Conservation (phyloP, 495 filamentous ascomycete species). For the Lophiostoma macrostomum region DNA sequence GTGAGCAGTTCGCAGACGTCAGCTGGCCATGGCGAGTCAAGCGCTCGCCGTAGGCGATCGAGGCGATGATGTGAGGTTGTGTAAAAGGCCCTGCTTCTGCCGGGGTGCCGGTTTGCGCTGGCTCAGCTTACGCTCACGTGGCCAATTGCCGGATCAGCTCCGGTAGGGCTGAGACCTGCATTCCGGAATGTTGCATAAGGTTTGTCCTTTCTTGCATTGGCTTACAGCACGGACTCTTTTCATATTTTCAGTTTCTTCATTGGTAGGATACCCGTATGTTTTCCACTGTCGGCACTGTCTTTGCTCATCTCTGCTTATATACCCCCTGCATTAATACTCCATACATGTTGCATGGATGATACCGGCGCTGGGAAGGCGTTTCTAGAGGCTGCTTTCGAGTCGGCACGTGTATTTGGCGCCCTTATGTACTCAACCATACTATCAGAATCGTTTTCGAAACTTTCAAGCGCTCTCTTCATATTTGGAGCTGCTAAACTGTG, state of each 20-base stretch:
- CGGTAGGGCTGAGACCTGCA: slow-evolving; percentile 6
- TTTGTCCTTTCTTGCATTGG: background rate
- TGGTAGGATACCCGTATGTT: slow-evolving; percentile 7
- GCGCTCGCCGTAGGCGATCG: background rate
- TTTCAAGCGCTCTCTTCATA: no score
- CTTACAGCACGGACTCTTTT: background rate
- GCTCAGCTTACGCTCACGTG: slow-evolving; percentile 12
- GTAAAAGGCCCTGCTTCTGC: background rate
- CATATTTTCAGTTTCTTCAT: background rate
- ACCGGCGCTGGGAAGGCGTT: no score
- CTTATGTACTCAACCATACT: no score
- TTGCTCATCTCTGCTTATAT: background rate
- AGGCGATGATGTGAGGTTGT: slow-evolving; percentile 16
- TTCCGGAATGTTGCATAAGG: background rate
- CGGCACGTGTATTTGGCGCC: no score
- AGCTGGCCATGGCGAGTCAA: slow-evolving; percentile 14
- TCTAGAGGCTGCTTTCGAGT: no score
- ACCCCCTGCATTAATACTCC: background rate
- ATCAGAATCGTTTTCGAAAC: no score
- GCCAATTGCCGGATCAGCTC: background rate
- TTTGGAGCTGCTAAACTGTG: no score
- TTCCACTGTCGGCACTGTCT: background rate
- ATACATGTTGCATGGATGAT: no score
- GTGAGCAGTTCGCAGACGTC: slow-evolving; percentile 26
- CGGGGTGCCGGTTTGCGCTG: background rate